Base-by-base conservation (phyloP, 139 green algal genomes). In the Spirogloea muscicola region DNA sequence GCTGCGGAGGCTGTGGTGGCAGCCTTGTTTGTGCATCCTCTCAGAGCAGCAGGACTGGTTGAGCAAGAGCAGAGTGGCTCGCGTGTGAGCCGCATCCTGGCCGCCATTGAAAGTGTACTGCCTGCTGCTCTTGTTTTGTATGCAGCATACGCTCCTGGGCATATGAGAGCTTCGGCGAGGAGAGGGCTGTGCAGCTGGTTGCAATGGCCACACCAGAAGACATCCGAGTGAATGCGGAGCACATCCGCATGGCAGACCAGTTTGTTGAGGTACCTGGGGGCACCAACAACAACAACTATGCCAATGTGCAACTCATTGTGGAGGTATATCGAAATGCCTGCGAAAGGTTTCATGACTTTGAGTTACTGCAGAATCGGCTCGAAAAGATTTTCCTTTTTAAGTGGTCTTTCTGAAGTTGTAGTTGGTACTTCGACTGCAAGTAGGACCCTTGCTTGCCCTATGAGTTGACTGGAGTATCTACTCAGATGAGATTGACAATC, bases 221-320 rank as follows among this genome's bases (percentile, higher is more conserved):
- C 86, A 95, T 98, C 83, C 73, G 84, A n/a, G 74, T 58, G 9
- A 82, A 72, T 75, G 94, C 93, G 3, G 94, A 98, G 84, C 93
- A 98, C 83, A 91, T 98, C 62, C 86, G 87, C 37, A 85, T 97
- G 87, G 92, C 94, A 5, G 94, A 98, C 82, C 92, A 96, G 84
- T 97, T 98, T 83, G 90, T 98, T 44, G 94, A 98, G 84, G 91
- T 92, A 4, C 94, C 94, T 3, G 94, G 93, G 3, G 94, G 94
- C 62, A 90, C 84, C 67, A 98, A 97, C 87, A 91, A 91, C 83
- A 98, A 98, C 88, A 98, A 98, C 86, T 98, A 98, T 72, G 93
- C 92, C 69, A 98, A 98, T 46, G 92, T 97, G 59, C 82, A 82
- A 67, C 88, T 98, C 34, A 98, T 98, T 70, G 85, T 67, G 2